These are phyloP conservation scores for Croton laevigatus DNA, from an alignment of 441 rosid genomes.

Conservation along the genomic window DNA sequence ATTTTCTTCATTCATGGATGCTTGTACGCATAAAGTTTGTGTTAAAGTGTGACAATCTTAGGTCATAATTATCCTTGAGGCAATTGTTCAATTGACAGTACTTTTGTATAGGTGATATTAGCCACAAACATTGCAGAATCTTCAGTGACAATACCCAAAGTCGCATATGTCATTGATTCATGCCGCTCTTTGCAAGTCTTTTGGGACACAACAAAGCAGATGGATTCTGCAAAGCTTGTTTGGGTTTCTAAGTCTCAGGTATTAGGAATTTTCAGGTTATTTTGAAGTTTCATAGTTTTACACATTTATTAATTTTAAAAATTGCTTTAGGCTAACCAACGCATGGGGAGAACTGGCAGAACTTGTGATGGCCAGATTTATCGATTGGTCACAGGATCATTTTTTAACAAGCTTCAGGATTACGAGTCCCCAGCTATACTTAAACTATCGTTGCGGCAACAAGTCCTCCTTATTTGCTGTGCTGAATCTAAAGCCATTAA, in stretches of 20 bases:
- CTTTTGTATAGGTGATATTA: constrained; percentile 66
- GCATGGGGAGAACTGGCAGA: constrained; percentile 94
- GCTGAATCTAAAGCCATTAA: constrained; percentile 76
- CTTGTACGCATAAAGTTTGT: not conserved
- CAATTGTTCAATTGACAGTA: constrained; percentile 15
- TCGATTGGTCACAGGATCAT: constrained; percentile 81
- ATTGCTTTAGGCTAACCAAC: constrained; percentile 79
- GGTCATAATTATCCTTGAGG: constrained; percentile 9
- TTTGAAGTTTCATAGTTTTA: constrained; percentile 10
- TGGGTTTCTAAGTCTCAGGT: constrained; percentile 99
- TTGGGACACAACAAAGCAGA: constrained; percentile 65
- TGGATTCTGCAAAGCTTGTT: constrained; percentile 68
- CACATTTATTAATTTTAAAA: constrained; percentile 21
- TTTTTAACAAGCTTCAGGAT: constrained; percentile 64
- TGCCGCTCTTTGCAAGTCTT: constrained; percentile 90
- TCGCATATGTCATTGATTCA: constrained; percentile 88
- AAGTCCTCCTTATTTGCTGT: constrained; percentile 81
- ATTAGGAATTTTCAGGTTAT: constrained; percentile 20
- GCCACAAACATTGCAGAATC: constrained; percentile 98
- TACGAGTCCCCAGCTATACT: constrained; percentile 72
- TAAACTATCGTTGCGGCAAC: constrained; percentile 77
- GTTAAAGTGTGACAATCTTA: constrained; percentile 7
- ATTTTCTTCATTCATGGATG: not conserved
- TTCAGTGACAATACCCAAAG: constrained; percentile 93
- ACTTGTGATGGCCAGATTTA: constrained; percentile 94